Percentiles rank a stretch among this genome's conserved stretches.
phyloP scores from a whole-genome alignment of 2,329 filamentous ascomycete species.

The Echinosphaeria canescens region DNA sequence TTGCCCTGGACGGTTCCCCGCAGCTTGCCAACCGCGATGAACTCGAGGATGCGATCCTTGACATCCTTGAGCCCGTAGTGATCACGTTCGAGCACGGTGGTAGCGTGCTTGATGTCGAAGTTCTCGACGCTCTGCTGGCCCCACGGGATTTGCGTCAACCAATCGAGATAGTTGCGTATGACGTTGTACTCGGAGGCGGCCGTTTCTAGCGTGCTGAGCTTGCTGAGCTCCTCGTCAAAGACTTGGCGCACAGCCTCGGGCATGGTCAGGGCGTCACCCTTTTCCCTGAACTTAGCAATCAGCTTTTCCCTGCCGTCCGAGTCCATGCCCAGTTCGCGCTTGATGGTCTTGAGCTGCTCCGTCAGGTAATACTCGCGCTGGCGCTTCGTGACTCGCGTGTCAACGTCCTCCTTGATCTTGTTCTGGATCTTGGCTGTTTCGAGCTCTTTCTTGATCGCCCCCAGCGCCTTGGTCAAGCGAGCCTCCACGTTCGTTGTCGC shows the following conservation, averaged over 20 bases:
- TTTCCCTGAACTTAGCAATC: conserved; percentile 93
- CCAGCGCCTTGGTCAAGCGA: conserved; percentile 72
- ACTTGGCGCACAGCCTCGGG: conserved; percentile 92
- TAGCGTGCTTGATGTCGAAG: conserved; percentile 82
- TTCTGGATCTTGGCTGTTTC: conserved; percentile 96
- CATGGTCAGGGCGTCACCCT: conserved; percentile 86
- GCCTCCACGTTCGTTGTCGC: conserved; percentile 81
- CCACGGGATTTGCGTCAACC: conserved; percentile 97
- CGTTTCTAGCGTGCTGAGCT: conserved; percentile 84
- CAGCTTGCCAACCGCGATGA: conserved; percentile 94
- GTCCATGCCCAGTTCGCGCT: conserved; percentile 84
- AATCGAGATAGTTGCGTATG: conserved; percentile 93
- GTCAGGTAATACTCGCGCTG: conserved; percentile 97
- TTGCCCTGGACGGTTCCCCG: conserved; percentile 95
- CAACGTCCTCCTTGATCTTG: conserved; percentile 95
- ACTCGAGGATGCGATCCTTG: conserved; percentile 94
- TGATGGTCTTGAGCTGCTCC: conserved; percentile 99
- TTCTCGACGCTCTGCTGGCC: conserved; percentile 90
- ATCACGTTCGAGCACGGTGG: conserved; percentile 82
- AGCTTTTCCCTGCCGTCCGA: conserved; percentile 97
- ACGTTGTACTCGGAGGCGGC: conserved; percentile 98
- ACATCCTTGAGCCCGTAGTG: conserved; percentile 96
- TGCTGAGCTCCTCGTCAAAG: conserved; percentile 96
- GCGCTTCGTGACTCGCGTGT: conserved; percentile 90
- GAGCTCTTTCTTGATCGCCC: conserved; percentile 91